These are phyloP conservation scores for Arthrobotrys megalospora DNA, from an alignment of 2,329 filamentous ascomycete species.

Conservation along the genomic window DNA sequence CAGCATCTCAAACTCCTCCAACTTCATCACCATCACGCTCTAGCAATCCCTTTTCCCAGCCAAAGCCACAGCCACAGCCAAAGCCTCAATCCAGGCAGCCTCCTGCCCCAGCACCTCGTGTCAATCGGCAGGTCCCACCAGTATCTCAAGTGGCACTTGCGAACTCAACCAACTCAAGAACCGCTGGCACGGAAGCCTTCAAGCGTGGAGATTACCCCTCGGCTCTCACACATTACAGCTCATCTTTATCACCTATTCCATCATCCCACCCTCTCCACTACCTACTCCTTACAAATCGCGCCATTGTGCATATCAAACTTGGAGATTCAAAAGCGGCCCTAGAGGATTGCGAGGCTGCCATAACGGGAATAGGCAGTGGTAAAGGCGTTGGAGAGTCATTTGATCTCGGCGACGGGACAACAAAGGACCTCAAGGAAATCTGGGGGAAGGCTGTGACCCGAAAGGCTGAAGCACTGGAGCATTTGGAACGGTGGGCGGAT, in stretches of 20 bases:
- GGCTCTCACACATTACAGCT: constrained; percentile 85
- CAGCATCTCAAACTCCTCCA: constrained; percentile 39
- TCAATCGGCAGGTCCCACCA: constrained; percentile 75
- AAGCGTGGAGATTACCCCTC: constrained; percentile 93
- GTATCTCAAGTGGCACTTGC: constrained; percentile 79
- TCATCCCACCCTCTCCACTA: constrained; percentile 85
- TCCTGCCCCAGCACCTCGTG: constrained; percentile 69
- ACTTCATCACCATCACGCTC: constrained; percentile 62
- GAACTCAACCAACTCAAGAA: constrained; percentile 82
- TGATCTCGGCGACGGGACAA: constrained; percentile 75
- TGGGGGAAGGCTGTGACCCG: constrained; percentile 94
- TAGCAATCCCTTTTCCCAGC: constrained; percentile 65
- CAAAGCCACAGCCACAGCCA: constrained; percentile 19
- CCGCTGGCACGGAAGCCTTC: constrained; percentile 87
- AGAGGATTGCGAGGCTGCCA: constrained; percentile 83
- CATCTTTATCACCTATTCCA: constrained; percentile 82
- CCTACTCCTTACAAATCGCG: constrained; percentile 90
- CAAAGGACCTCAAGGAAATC: constrained; percentile 90
- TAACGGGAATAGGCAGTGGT: constrained; percentile 83
- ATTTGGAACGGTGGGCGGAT: constrained; percentile 93
- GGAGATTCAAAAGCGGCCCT: constrained; percentile 92
- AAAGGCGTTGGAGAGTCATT: constrained; percentile 87
- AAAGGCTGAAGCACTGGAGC: constrained; percentile 94
- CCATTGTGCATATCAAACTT: constrained; percentile 89
- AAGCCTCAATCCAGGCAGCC: constrained; percentile 14